These are phyloP conservation scores for Verticillium zaregamsianum DNA, from an alignment of 2,329 filamentous ascomycete genomes.

Conservation along the genomic window DNA sequence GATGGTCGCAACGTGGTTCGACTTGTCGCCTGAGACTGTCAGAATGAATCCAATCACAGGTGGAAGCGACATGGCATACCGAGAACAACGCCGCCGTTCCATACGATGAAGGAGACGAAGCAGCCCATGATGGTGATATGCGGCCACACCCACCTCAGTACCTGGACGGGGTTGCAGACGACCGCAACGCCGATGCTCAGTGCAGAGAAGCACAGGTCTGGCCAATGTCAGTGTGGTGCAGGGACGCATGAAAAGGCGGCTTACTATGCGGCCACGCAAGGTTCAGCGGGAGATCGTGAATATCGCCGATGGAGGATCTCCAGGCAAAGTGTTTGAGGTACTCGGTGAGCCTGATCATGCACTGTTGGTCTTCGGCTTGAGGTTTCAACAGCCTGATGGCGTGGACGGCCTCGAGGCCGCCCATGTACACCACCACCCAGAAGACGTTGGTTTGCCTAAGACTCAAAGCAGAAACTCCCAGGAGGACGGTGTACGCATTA, in stretches of 20 bases:
- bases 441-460: constrained; percentile 97
- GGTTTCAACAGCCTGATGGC: constrained; percentile 41
- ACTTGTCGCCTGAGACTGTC: constrained; percentile 70
- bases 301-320: constrained; percentile 44
- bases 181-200: constrained; percentile 62
- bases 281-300: constrained; percentile 51
- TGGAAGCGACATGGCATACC: constrained; percentile 42
- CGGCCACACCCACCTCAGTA: constrained; percentile 50
- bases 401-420: constrained; percentile 53
- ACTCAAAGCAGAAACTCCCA: constrained; percentile 63
- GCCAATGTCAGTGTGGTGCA: not conserved
- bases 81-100: constrained; percentile 90
- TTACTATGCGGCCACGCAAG: constrained; percentile 47
- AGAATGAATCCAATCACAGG: constrained; percentile 11
- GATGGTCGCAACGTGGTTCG: constrained; percentile 85
- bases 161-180: constrained; percentile 38
- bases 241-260: constrained; percentile 8
- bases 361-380: constrained; percentile 21
- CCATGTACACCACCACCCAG: constrained; percentile 80
- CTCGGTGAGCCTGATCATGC: constrained; percentile 24
- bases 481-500: constrained; percentile 40
- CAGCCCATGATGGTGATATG: constrained; percentile 58
- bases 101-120: constrained; percentile 73
- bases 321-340: constrained; percentile 32
- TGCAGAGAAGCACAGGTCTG: constrained; percentile 52